phyloP scores from a whole-genome alignment of 2,329 filamentous ascomycete species.

The Falciphora oryzae region DNA sequence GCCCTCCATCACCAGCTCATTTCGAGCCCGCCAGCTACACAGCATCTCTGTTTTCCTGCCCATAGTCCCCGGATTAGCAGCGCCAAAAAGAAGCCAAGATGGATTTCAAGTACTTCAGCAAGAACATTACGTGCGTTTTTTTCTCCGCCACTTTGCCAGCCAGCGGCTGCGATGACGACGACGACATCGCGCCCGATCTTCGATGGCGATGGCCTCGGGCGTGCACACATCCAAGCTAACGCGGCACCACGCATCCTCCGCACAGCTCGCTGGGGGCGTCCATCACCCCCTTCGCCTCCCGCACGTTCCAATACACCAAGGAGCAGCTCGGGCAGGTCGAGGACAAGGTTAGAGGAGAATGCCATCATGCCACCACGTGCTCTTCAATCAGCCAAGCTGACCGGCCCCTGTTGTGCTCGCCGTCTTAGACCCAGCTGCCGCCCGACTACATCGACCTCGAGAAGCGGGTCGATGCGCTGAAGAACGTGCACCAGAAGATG shows the following conservation, averaged over 20 bases:
- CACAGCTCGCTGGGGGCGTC: conserved; percentile 61
- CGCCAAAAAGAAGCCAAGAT: conserved; percentile 29
- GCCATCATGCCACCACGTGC: background rate
- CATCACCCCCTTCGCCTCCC: conserved; percentile 87
- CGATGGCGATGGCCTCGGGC: background rate
- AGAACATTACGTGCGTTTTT: conserved; percentile 43
- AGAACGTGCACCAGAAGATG: conserved; percentile 95
- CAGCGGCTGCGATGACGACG: conserved; percentile 4
- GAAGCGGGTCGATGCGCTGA: conserved; percentile 96
- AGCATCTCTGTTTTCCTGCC: background rate
- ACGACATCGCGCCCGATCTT: background rate
- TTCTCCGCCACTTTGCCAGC: background rate
- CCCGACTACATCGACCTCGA: conserved; percentile 97
- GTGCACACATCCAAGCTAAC: background rate
- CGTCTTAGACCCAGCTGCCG: conserved; percentile 80
- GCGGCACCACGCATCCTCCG: conserved; percentile 16
- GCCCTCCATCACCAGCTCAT: conserved; percentile 6
- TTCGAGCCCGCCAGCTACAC: background rate
- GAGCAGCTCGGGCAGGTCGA: conserved; percentile 93
- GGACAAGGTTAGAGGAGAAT: conserved; percentile 64
- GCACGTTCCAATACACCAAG: conserved; percentile 96
- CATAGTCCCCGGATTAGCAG: background rate
- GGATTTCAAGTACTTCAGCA: conserved; percentile 56
- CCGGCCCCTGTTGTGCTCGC: background rate
- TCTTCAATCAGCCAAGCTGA: background rate